Base-by-base conservation (phyloP, 805 yeast species). In the Candida palmyrensis region DNA sequence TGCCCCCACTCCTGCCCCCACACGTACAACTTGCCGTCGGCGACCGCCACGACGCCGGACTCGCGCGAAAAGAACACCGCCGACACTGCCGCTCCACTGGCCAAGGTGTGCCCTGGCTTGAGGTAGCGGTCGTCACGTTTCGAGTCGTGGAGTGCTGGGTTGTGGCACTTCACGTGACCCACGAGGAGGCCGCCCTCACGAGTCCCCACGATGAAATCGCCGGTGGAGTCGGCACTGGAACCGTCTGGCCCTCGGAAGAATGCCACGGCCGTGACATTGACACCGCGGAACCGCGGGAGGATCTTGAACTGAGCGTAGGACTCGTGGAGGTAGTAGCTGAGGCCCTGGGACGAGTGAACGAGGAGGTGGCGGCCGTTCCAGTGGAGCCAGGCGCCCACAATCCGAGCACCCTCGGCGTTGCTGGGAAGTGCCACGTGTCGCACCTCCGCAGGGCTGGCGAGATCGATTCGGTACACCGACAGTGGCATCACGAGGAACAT, bases 41-140 rank as follows among this genome's bases (percentile, higher is more conserved):
- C 18, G 5, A 22, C 4, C n/a, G 34, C 34, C 3, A 31, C n/a
- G 11, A 31, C 28, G 4, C 12, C 17, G 7, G 7, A 8, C 9
- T 25, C 19, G 10, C 9, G 9, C 10, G 23, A 21, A 21, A 21
- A 21, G 10, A 21, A 9, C 23, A 21, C 9, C 11, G 9, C 10
- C n/a, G 21, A 9, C 8, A 29, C 21, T 9, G 9, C 20, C 13
- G 12, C 13, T 24, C 18, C 18, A n/a, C 30, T 24, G 12, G 11
- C 12, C 12, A 28, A 28, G 11, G 23, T 21, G 23, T 21, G 3
- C 35, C 36, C 14, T 6, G 16, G 9, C 32, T 61, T 61, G 6
- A 57, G 40, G 29, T 45, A 48, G 35, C 57, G 62, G 32, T 64
- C 69, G 30, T 64, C 69, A 17, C 60, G 51, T 35, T 61, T 63